Base-by-base conservation (phyloP, 2,329 filamentous ascomycete species). In the Trichoderma sp. region DNA sequence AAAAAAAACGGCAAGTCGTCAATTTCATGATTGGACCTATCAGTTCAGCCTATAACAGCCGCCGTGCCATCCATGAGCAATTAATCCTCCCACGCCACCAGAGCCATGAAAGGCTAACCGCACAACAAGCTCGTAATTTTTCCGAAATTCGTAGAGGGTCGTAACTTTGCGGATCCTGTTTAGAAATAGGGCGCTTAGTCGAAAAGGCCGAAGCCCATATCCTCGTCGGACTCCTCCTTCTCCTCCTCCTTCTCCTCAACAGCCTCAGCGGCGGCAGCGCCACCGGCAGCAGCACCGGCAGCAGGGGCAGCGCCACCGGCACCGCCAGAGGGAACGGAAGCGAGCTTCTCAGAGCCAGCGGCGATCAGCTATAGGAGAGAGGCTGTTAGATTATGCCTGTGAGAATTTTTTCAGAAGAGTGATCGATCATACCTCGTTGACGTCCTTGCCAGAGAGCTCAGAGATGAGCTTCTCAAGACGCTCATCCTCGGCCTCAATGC, bases 361-460 rank as follows among this genome's bases (percentile, higher is more conserved):
- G 92, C 78, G 83, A 99, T 97, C 84, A 99, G 86, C 96, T 98
- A 77, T 30, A 63, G 72, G 58, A 5, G 24, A 28, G 24, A 2
- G 13, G 10, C 3, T 37, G n/a, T 49, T 28, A 24, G 55, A 49
- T 34, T 39, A 4, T 2, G 43, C n/a, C 10, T n/a, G 26, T 28
- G 69, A 43, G 30, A 10, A 30, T 56, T 32, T 56, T 32, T 26
- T 14, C 2, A 16, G n/a, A 34, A 4, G 1, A 3, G 13, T 5
- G 7, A n/a, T 34, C 11, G 30, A 5, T 75, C 90, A 79, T 87
- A 97, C 94, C 89, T 96, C 89, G 84, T 94, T 90, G 88, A 99
- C 90, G 86, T 91, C 87, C 87, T 97, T 96, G 90, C 89, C 93
- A 83, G 94, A 80, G 75, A 97, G 91, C 91, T 99, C 96, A 76